Evolutionary conservation across 768 basidiomycete species (phyloP), one percentile per base, ranked within the genome.

Genomic region (Xanthoconium stramineum): DNA sequence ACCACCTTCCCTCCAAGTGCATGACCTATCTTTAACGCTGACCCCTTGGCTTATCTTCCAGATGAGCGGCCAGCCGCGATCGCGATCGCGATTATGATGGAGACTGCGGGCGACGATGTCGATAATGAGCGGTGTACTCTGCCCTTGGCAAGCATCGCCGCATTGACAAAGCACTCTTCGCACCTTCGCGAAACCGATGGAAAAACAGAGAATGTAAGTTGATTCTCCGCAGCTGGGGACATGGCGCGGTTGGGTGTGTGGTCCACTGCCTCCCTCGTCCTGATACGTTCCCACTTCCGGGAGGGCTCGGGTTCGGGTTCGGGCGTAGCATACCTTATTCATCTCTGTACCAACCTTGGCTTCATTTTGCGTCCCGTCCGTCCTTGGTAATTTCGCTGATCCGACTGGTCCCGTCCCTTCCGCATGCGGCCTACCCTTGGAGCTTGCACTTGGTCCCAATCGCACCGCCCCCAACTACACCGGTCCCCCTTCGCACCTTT

Each of bases 381-480:
- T 35, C 33, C 46, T 29, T 45, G 36, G 45, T 38, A n/a, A 38
- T 37, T 37, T 38, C 44, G 37, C 36, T 63, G 65, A 66, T 69
- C 67, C 67, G 65, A 50, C 53, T 7, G 8, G 19, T 63, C 43
- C 61, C 63, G 65, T 52, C 51, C 36, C 37, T 59, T 61, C 53
- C 56, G 48, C 20, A 15, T 45, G 39, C 35, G 48, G 17, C 37
- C 42, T 29, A 44, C 45, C 39, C 33, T 35, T 19, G 46, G 30
- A 24, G 24, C 24, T 24, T 24, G 24, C 24, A 4, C 24, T 24
- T 24, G 24, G 24, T 4, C 24, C 47, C 15, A 36, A 37, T 44
- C 42, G 46, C 53, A 56, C 51, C 46, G 40, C 47, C 53, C 32
- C 19, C 12, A 7, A 14, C 11, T 40, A 30, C 39, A 43, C 38